phyloP scores from a whole-genome alignment of 495 filamentous ascomycete species.

The Hypomontagnella monticulosa region DNA sequence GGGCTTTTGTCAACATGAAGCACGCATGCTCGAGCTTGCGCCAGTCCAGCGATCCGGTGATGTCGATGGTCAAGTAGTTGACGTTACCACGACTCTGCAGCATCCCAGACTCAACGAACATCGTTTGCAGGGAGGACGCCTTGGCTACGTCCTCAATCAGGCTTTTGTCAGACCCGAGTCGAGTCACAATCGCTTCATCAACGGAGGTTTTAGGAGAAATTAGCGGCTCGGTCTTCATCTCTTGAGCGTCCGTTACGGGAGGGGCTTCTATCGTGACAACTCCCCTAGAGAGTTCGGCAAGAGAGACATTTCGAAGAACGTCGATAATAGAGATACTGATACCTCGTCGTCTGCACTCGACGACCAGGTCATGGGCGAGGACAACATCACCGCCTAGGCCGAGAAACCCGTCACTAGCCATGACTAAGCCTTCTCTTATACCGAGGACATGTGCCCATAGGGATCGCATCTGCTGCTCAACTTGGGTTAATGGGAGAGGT shows the following conservation, averaged over 20 bases:
- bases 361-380: slow-evolving; percentile 51
- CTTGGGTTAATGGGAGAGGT: slow-evolving; percentile 54
- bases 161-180: slow-evolving; percentile 47
- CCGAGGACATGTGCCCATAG: slow-evolving; percentile 56
- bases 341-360: slow-evolving; percentile 50
- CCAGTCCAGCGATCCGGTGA: slow-evolving; percentile 51
- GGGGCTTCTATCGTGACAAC: slow-evolving; percentile 32
- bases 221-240: slow-evolving; percentile 35
- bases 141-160: slow-evolving; percentile 55
- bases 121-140: slow-evolving; percentile 55
- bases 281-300: slow-evolving; percentile 53
- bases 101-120: slow-evolving; percentile 59
- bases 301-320: slow-evolving; percentile 47
- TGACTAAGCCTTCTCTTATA: slow-evolving; percentile 50
- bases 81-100: slow-evolving; percentile 51
- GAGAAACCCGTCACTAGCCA: slow-evolving; percentile 55
- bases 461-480: slow-evolving; percentile 54
- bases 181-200: slow-evolving; percentile 47
- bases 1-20: slow-evolving; percentile 49
- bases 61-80: slow-evolving; percentile 56
- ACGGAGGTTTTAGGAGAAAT: slow-evolving; percentile 4
- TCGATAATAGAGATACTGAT: slow-evolving; percentile 52
- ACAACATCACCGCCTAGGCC: slow-evolving; percentile 56
- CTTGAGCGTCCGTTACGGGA: slow-evolving; percentile 29
- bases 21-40: slow-evolving; percentile 57